phyloP scores from a whole-genome alignment of 495 filamentous ascomycete species.

The Penicillium argentinense region DNA sequence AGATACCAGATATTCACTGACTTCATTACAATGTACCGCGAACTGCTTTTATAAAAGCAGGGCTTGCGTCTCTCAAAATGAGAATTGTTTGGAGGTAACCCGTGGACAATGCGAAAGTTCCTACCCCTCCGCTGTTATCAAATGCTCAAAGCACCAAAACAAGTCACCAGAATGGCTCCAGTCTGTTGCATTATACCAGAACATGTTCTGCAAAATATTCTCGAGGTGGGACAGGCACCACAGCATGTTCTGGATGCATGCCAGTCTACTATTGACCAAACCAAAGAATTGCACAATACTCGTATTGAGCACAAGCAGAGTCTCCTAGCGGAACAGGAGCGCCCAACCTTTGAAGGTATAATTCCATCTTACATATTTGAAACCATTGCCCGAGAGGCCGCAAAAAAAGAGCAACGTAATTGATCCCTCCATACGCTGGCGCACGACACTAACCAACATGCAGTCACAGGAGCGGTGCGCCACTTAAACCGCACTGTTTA shows the following conservation, averaged over 20 bases:
- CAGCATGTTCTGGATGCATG: neutral
- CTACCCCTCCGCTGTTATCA: neutral
- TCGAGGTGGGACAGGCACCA: neutral
- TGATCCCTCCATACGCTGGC: neutral
- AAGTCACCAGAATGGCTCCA: slow-evolving; percentile 1
- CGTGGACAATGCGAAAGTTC: neutral
- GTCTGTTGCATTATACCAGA: slow-evolving; percentile 1
- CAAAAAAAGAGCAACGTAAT: slow-evolving; percentile 1
- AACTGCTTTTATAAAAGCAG: neutral
- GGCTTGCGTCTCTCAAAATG: neutral
- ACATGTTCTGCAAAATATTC: neutral
- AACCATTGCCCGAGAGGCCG: neutral
- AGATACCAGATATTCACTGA: neutral
- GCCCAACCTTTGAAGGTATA: slow-evolving; percentile 2
- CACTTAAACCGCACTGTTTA: neutral
- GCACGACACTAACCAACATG: neutral
- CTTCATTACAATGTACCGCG: neutral
- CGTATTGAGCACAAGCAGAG: slow-evolving; percentile 1
- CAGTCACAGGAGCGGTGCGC: neutral
- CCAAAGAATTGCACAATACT: neutral
- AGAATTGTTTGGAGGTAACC: neutral
- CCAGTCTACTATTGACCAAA: slow-evolving; percentile 1
- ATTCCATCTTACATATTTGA: slow-evolving; percentile 3
- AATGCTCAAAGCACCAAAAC: slow-evolving; percentile 2
- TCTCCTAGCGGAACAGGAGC: neutral